phyloP scores from a whole-genome alignment of 352 stramenopile genomes.

The Globisporangium viniferum region DNA sequence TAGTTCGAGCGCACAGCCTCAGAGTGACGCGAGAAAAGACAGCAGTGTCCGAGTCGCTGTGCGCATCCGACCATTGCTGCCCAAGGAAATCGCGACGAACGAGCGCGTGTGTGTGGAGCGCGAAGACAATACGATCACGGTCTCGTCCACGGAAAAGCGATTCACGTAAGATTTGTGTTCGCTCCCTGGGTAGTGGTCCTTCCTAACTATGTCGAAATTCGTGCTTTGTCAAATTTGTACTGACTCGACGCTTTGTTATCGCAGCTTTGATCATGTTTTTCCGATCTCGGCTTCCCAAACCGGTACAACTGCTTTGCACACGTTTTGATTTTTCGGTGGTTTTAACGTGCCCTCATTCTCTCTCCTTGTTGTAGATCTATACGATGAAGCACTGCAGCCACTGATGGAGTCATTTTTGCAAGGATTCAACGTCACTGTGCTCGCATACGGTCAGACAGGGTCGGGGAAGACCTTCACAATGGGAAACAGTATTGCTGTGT shows the following conservation, averaged over 20 bases:
- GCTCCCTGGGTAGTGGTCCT: not conserved
- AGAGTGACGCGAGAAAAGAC: constrained; percentile 35
- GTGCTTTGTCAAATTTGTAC: not conserved
- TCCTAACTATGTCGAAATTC: not conserved
- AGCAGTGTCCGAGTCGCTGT: constrained; percentile 74
- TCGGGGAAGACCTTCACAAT: constrained; percentile 87
- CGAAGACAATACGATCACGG: constrained; percentile 31
- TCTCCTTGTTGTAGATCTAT: constrained; percentile 38
- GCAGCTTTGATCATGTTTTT: constrained; percentile 84
- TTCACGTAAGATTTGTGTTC: constrained; percentile 51
- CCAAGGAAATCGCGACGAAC: constrained; percentile 64
- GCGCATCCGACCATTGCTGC: constrained; percentile 73
- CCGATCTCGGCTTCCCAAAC: constrained; percentile 45
- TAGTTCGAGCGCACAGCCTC: constrained; percentile 7
- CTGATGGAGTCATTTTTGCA: constrained; percentile 82
- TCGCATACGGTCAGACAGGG: constrained; percentile 84
- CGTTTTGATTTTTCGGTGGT: not conserved
- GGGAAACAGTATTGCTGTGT: constrained; percentile 61
- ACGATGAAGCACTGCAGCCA: constrained; percentile 68
- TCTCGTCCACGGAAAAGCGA: constrained; percentile 41
- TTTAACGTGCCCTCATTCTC: not conserved
- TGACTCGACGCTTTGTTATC: constrained; percentile 4
- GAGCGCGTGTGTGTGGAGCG: constrained; percentile 43
- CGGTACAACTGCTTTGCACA: constrained; percentile 20
- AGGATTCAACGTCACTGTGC: constrained; percentile 88